phyloP scores from a whole-genome alignment of 148 eudicot species.

The Fagopyrum tataricum region DNA sequence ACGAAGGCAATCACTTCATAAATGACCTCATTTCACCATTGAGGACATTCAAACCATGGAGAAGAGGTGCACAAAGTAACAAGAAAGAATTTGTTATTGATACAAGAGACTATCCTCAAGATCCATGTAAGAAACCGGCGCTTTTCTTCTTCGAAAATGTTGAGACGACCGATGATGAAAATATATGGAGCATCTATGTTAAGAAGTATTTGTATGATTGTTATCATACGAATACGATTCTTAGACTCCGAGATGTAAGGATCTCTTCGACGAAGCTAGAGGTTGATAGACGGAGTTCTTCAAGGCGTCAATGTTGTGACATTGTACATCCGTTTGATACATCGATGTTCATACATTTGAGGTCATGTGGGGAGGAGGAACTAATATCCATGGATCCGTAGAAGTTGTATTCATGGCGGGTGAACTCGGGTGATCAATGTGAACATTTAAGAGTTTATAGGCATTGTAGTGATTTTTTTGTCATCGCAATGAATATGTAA shows the following conservation, averaged over 20 bases:
- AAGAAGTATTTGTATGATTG: slow-evolving; percentile 34
- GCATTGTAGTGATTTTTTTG: no score
- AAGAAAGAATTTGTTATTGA: slow-evolving; percentile 38
- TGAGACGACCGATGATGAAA: slow-evolving; percentile 22
- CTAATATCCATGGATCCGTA: slow-evolving; percentile 51
- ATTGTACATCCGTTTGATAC: slow-evolving; percentile 33
- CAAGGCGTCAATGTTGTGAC: slow-evolving; percentile 79
- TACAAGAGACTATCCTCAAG: slow-evolving; percentile 38
- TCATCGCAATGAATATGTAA: no score
- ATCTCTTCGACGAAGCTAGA: slow-evolving; percentile 41
- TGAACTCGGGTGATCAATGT: neutral
- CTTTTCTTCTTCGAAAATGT: slow-evolving; percentile 53
- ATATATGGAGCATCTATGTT: slow-evolving; percentile 37
- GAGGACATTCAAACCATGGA: slow-evolving; percentile 71
- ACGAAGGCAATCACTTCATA: slow-evolving; percentile 49
- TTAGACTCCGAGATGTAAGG: slow-evolving; percentile 31
- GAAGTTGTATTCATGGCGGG: neutral
- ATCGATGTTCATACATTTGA: slow-evolving; percentile 43
- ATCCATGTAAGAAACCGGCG: slow-evolving; percentile 57
- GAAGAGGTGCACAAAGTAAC: slow-evolving; percentile 32
- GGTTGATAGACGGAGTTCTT: slow-evolving; percentile 35
- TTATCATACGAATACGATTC: slow-evolving; percentile 19
- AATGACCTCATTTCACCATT: slow-evolving; percentile 47
- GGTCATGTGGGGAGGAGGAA: slow-evolving; percentile 51
- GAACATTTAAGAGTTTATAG: no score